Base-by-base conservation (phyloP, 1,284 basidiomycete species). In the Somion occarium region DNA sequence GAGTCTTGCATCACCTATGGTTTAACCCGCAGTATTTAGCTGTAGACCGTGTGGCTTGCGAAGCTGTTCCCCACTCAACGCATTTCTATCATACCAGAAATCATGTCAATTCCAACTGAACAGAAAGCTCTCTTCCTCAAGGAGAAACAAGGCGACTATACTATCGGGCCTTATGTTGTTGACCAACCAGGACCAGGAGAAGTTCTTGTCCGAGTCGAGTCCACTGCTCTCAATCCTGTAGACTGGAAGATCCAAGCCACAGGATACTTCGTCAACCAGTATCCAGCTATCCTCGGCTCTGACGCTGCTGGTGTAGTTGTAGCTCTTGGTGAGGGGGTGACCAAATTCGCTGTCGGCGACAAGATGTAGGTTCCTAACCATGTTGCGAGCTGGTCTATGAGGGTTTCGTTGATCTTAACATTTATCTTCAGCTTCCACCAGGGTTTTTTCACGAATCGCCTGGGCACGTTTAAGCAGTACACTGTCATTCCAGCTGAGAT, bases 401-500 rank as follows among this genome's bases (percentile, higher is more conserved):
- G 38, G 13, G 3, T 15, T 22, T 22, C 4, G n/a, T 44, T 15
- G 4, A 44, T 22, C 4, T 23, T 44, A 23, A 5, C n/a, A 25
- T 15, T 7, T 44, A n/a, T 5, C 4, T n/a, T n/a, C 27, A 46
- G 45, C n/a, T 5, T 46, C 9, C 23, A 46, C 24, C 30, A 34
- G 30, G 30, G 30, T 34, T 7, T 7, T 34, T 34, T 7, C 30
- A 34, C 30, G 30, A 7, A 7, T 22, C 4, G 5, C 9, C 13
- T 46, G 7, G 70, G 69, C 23, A 69, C 72, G 1, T 80, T 75
- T 60, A 79, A 82, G 63, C 75, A 82, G 57, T 80, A 76, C 55
- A 64, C 69, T 22, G 57, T 75, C 22, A 68, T 67, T 0, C 62
- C 69, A 27, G 70, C 73, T 15, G 69, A 71, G 11, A 65, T 74